Evolutionary conservation across 805 yeast genomes (phyloP), one percentile per base, ranked within the genome.

Genomic region (Wickerhamiella occidentalis): DNA sequence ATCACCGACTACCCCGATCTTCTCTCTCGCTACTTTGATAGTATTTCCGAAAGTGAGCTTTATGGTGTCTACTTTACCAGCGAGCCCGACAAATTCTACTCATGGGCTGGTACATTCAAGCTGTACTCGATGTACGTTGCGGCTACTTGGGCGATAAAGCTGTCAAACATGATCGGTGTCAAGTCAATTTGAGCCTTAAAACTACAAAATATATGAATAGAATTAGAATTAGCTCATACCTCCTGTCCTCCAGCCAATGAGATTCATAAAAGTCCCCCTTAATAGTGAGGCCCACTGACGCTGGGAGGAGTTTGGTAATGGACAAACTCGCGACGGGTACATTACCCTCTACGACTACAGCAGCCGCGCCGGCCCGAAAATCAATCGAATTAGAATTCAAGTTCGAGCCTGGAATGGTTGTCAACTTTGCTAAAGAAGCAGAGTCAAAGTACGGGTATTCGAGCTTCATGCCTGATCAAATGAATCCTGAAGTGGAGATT

Each of bases 381-480:
- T 45, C 47, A 25, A 45, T 45, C 28, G 40, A 23, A 13, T 37
- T 45, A 15, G 43, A 45, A 4, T 29, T 45, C 19, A 28, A 13
- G 9, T 45, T 30, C 22, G 25, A 25, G 36, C 41, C 43, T 12
- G 48, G 48, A 9, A 45, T 49, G 48, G 37, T 37, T 12, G 26
- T 49, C 4, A 43, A 49, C 23, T 49, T 49, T 43, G 30, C 37
- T 21, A 76, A 78, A 56, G 65, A 82, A 48, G 83, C 90, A 4
- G 94, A 85, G 59, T 86, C 82, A 45, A 83, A 83, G 64, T 85
- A 85, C 63, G 95, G 95, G 3, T 85, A 82, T 76, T 77, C 77
- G 29, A 74, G 69, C 1, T 68, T 82, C 49, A 85, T 80, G 57
- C 88, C 88, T 0, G 75, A 76, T 52, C 77, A 82, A 76, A 50